Conservation (phyloP, 768 basidiomycete genomes). For the Suillus brevipes region DNA sequence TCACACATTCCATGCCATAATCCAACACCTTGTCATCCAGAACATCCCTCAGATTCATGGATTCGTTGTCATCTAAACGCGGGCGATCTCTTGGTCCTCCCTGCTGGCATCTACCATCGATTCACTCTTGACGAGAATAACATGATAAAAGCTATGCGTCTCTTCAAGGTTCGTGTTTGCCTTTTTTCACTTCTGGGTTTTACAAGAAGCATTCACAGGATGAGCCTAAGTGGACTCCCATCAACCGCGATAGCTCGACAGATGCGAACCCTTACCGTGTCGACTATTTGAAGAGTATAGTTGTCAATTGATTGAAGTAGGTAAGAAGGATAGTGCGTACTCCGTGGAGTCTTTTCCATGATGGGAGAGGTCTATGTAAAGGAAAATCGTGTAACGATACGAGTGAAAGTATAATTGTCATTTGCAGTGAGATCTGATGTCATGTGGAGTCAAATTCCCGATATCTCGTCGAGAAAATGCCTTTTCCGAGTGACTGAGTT, state of each 20-base stretch:
- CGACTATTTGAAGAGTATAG: constrained; percentile 56
- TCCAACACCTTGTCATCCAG: constrained; percentile 33
- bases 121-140: constrained; percentile 85
- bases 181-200: background rate
- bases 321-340: background rate
- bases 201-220: constrained; percentile 49
- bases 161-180: constrained; percentile 68
- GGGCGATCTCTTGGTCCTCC: constrained; percentile 85
- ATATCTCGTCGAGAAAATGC: too few species aligned
- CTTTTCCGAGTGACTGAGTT: background rate
- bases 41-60: constrained; percentile 71
- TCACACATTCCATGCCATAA: background rate
- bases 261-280: constrained; percentile 65
- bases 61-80: constrained; percentile 73
- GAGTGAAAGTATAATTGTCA: background rate
- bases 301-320: constrained; percentile 28
- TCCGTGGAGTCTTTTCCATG: background rate
- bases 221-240: constrained; percentile 87
- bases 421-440: background rate
- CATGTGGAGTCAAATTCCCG: too few species aligned
- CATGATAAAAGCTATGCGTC: constrained; percentile 70
- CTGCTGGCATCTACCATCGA: constrained; percentile 91
- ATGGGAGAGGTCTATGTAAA: background rate
- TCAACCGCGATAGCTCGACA: constrained; percentile 62
- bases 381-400: background rate